These are phyloP conservation scores for Calonectria honghensis DNA, from an alignment of 2,329 filamentous ascomycete species.

Conservation along the genomic window DNA sequence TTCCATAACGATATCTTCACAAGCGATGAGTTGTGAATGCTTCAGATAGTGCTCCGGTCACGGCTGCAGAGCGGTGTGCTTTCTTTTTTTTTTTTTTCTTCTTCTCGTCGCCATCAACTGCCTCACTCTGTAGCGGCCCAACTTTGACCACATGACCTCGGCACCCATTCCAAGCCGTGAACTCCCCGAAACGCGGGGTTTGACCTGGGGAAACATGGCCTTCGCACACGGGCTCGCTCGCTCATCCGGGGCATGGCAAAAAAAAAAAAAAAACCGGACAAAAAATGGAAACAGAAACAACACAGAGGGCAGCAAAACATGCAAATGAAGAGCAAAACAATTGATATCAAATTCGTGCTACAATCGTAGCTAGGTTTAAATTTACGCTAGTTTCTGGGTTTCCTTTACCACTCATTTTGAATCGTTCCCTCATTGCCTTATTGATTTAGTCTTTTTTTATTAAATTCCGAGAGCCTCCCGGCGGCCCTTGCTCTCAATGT, in stretches of 20 bases:
- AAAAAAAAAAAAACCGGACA: too few species aligned
- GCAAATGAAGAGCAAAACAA: background rate
- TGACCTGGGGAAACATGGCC: background rate
- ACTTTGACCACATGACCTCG: slow-evolving; percentile 20
- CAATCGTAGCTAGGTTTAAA: slow-evolving; percentile 7
- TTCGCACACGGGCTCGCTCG: background rate
- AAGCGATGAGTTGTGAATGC: slow-evolving; percentile 3
- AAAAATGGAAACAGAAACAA: too few species aligned
- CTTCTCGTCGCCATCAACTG: background rate
- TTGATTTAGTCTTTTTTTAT: background rate
- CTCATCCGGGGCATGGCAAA: background rate
- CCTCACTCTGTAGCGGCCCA: background rate
- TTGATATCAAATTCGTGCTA: slow-evolving; percentile 27
- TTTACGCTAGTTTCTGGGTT: slow-evolving; percentile 16
- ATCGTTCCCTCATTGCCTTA: slow-evolving; percentile 22
- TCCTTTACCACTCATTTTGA: slow-evolving; percentile 8
- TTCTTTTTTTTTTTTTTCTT: background rate
- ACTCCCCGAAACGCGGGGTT: slow-evolving; percentile 38
- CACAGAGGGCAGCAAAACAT: background rate
- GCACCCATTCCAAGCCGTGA: background rate
- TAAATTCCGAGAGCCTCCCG: slow-evolving; percentile 60
- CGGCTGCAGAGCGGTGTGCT: slow-evolving; percentile 13
- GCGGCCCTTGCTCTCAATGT: slow-evolving; percentile 61
- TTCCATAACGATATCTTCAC: background rate
- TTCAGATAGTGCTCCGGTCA: background rate